Percentiles rank a stretch among this genome's conserved stretches.
These are phyloP conservation scores for Ogataea nakhonphanomensis DNA, from an alignment of 805 yeast genomes.

Conservation along the genomic window DNA sequence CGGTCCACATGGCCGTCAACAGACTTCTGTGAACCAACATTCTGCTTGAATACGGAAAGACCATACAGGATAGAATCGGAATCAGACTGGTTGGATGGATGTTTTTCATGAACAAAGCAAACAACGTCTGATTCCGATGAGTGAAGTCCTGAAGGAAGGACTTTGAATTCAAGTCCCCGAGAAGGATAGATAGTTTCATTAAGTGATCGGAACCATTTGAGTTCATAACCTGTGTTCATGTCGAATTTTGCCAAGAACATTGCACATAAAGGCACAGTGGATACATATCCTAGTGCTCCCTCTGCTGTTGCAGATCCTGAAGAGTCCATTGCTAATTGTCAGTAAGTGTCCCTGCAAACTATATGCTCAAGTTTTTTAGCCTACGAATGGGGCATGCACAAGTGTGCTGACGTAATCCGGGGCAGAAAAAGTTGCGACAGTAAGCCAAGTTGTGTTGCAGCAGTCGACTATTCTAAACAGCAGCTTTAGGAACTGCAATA, in stretches of 20 bases:
- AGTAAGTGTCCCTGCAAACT: neutral
- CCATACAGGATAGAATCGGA: constrained; percentile 40
- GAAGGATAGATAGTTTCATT: constrained; percentile 30
- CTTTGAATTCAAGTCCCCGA: constrained; percentile 53
- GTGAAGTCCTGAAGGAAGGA: constrained; percentile 71
- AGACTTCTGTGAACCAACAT: constrained; percentile 20
- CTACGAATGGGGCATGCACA: constrained; percentile 3
- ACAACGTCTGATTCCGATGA: constrained; percentile 48
- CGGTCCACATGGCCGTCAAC: constrained; percentile 33
- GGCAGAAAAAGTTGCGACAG: neutral
- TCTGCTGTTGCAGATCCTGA: neutral
- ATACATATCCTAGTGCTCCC: no score
- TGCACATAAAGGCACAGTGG: constrained; percentile 35
- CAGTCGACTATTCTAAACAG: neutral
- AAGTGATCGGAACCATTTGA: constrained; percentile 40
- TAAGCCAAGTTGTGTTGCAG: neutral
- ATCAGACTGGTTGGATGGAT: constrained; percentile 15
- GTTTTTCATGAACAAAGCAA: constrained; percentile 41
- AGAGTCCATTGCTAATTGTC: neutral
- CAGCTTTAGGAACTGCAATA: neutral
- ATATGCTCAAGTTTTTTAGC: constrained; percentile 2
- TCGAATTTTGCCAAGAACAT: constrained; percentile 52
- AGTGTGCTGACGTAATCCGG: constrained; percentile 4
- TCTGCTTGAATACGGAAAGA: constrained; percentile 49
- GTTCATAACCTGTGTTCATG: constrained; percentile 46